A percentile compares a stretch with the other conserved stretches of the same genome.
These are phyloP conservation scores for Pseudopyricularia javanii DNA, from an alignment of 2,329 filamentous ascomycete genomes.

Conservation along the genomic window DNA sequence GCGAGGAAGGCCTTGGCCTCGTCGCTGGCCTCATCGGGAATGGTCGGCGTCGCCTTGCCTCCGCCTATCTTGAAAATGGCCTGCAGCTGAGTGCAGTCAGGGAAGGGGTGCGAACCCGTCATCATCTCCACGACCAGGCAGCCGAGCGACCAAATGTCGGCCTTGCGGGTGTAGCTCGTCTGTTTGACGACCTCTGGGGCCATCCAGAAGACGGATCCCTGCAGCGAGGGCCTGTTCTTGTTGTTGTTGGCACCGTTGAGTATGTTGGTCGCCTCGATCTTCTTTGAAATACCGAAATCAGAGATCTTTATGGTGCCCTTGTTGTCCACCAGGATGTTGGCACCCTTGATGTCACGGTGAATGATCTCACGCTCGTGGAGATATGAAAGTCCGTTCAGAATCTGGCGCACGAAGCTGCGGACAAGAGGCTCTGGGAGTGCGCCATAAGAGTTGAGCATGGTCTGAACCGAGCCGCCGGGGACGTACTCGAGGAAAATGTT, in stretches of 20 bases:
- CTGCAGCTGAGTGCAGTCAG: conserved; percentile 91
- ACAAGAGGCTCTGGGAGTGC: conserved; percentile 87
- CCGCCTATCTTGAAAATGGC: conserved; percentile 98
- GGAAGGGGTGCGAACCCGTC: conserved; percentile 91
- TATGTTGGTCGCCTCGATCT: conserved; percentile 83
- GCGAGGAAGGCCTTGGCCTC: conserved; percentile 76
- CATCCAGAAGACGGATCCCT: conserved; percentile 99
- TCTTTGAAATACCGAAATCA: conserved; percentile 97
- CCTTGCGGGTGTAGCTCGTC: conserved; percentile 94
- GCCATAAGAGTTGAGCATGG: conserved; percentile 97
- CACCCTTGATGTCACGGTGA: conserved; percentile 96
- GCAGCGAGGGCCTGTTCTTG: conserved; percentile 66
- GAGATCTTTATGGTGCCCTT: conserved; percentile 99
- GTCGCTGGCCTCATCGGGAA: conserved; percentile 74
- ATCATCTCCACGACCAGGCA: conserved; percentile 99
- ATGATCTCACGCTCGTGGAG: conserved; percentile 93
- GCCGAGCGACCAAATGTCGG: conserved; percentile 95
- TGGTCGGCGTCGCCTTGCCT: conserved; percentile 72
- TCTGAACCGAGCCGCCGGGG: conserved; percentile 90
- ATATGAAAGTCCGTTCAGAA: conserved; percentile 83
- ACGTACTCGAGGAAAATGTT: conserved; percentile 99
- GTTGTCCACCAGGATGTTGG: conserved; percentile 97
- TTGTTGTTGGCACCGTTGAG: conserved; percentile 56
- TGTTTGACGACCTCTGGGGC: conserved; percentile 97
- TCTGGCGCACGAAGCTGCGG: conserved; percentile 93